A percentile compares a stretch with the other conserved stretches of the same genome.
These are phyloP conservation scores for Malus sylvestris DNA, from an alignment of 306 rosid species.

Conservation along the genomic window DNA sequence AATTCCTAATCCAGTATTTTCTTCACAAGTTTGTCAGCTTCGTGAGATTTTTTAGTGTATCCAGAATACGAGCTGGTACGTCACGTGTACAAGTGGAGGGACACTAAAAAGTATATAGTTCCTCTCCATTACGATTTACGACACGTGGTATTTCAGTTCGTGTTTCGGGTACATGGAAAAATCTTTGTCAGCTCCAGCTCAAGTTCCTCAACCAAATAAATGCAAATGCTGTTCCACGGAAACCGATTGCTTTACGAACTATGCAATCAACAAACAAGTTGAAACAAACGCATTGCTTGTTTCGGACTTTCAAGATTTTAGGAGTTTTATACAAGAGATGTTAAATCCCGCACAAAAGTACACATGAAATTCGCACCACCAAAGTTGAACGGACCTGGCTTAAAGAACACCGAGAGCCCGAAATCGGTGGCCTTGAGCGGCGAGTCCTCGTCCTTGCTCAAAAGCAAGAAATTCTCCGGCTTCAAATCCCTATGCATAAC, in stretches of 20 bases:
- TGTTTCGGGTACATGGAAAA: no score
- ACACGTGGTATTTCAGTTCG: no score
- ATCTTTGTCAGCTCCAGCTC: background rate
- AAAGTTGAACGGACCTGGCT: conserved; percentile 42
- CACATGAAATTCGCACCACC: background rate
- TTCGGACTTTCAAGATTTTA: background rate
- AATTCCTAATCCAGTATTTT: background rate
- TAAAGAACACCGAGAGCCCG: conserved; percentile 83
- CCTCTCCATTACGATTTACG: no score
- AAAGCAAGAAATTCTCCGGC: conserved; percentile 83
- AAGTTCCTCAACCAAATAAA: background rate
- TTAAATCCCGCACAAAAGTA: background rate
- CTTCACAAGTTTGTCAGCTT: no score
- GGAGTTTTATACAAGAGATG: background rate
- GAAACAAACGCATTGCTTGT: background rate
- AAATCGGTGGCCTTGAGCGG: conserved; percentile 91
- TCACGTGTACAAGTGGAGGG: no score
- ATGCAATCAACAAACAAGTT: background rate
- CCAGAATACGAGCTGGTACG: no score
- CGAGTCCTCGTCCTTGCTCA: conserved; percentile 48
- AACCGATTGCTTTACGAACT: background rate
- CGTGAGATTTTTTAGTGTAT: no score
- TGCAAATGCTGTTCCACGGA: background rate
- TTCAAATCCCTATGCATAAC: conserved; percentile 92
- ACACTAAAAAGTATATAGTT: no score